These are phyloP conservation scores for Trametes punicea DNA, from an alignment of 768 basidiomycete genomes.

Conservation along the genomic window DNA sequence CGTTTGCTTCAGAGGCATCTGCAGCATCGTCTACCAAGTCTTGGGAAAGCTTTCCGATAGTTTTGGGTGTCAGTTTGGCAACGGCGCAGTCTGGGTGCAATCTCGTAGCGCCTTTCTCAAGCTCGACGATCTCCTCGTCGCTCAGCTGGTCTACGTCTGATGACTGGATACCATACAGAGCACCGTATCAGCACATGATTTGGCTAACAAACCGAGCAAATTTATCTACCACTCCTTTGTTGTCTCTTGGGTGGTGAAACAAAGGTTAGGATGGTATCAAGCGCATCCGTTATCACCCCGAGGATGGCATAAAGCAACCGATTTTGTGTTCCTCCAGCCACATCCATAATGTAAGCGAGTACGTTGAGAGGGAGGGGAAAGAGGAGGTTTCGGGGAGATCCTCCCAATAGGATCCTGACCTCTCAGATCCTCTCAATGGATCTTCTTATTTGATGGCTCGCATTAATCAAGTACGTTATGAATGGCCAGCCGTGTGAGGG, in stretches of 20 bases:
- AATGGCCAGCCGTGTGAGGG: too few species aligned
- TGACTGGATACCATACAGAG: not conserved
- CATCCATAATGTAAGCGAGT: too few species aligned
- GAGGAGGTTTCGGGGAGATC: too few species aligned
- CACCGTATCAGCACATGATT: not conserved
- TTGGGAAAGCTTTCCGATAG: not conserved
- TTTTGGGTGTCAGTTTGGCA: not conserved
- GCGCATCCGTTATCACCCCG: not conserved
- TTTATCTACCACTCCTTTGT: not conserved
- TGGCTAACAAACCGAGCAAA: not conserved
- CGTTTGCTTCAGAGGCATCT: not conserved
- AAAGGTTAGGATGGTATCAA: not conserved
- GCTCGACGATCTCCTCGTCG: constrained; percentile 2
- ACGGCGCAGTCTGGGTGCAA: not conserved
- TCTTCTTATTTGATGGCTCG: too few species aligned
- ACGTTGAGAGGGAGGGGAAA: too few species aligned
- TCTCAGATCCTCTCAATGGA: too few species aligned
- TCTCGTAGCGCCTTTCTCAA: not conserved
- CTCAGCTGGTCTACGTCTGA: constrained; percentile 7
- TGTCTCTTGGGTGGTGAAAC: not conserved
- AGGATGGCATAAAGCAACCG: not conserved
- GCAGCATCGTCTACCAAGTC: constrained; percentile 3
- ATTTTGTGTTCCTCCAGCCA: too few species aligned
- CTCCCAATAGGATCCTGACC: too few species aligned
- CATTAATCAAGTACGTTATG: too few species aligned